Evolutionary conservation across 1,284 basidiomycete genomes (phyloP), one percentile per base, ranked within the genome.

Genomic region (Heliocybe sulcata): DNA sequence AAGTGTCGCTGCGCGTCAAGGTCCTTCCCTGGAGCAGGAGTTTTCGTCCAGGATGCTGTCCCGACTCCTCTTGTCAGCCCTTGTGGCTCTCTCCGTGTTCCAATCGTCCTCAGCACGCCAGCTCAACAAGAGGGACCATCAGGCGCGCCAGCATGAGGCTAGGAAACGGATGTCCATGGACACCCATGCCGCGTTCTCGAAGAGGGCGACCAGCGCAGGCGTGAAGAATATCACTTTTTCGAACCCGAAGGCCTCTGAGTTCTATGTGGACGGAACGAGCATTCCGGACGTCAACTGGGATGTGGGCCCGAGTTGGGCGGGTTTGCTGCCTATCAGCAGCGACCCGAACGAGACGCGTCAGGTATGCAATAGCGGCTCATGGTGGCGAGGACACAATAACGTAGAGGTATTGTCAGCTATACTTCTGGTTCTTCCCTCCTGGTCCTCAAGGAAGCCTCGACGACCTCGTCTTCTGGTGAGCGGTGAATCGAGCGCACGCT

Each of bases 401-500:
- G 42, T 47, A 27, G 22, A 53, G 52, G 51, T 22, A 19, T 19
- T 52, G 11, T 26, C 54, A 92, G 83, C 74, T 92, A 9, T 92
- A 87, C 75, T 92, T 93, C 70, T 92, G 90, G 91, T 87, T 90
- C 69, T 91, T 90, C 72, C 90, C 90, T 45, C 83, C 88, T 0
- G 85, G 85, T 4, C 84, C 84, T 9, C 71, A 82, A 62, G 85
- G 83, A 11, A 87, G 81, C 55, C 63, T 79, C 12, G 83, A 91
- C 60, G 86, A 91, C 62, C 64, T 91, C 52, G 81, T 88, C 55
- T 83, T 87, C 71, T 87, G 90, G 89, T 42, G 74, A 26, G 20
- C 27, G 20, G 9, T 51, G 10, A 9, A 16, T 23, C n/a, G n/a
- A n/a, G n/a, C n/a, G n/a, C n/a, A n/a, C n/a, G 49, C 49, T 10